A percentile compares a stretch with the other conserved stretches of the same genome.
Conservation (phyloP, 2,329 filamentous ascomycete species). For the Ceratocystis albifundus region DNA sequence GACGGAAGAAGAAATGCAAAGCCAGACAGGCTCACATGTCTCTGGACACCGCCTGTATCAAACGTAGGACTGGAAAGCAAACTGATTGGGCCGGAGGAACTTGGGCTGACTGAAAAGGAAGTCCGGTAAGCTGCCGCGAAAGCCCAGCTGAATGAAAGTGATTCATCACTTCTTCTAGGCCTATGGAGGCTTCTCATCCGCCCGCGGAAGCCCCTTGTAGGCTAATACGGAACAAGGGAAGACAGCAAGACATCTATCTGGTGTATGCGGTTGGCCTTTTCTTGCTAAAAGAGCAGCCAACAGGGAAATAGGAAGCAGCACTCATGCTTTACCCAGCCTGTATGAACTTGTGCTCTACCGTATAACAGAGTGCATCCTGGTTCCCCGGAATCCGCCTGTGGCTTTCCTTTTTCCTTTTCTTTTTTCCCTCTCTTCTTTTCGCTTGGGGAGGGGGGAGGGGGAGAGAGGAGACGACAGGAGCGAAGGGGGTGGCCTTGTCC, state of each 20-base stretch:
- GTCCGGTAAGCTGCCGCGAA: not conserved
- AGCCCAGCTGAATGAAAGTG: not conserved
- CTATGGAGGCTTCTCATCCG: too few species aligned
- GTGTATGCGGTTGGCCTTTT: not conserved
- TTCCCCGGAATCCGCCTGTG: constrained; percentile 3
- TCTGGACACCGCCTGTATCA: not conserved
- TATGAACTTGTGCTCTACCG: not conserved
- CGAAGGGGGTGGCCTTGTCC: not conserved
- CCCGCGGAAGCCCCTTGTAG: too few species aligned
- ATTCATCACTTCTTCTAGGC: not conserved
- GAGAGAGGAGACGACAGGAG: not conserved
- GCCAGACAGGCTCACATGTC: not conserved
- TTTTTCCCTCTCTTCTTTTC: too few species aligned
- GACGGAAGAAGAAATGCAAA: too few species aligned
- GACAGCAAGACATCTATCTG: too few species aligned
- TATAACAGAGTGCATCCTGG: not conserved
- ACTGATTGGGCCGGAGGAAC: not conserved
- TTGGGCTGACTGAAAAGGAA: not conserved
- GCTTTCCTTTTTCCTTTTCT: too few species aligned
- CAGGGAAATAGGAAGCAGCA: too few species aligned
- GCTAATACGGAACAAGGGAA: too few species aligned
- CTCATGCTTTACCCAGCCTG: not conserved
- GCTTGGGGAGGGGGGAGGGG: not conserved
- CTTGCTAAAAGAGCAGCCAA: not conserved
- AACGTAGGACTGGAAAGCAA: not conserved